Percentiles rank a stretch among this genome's conserved stretches.
Conservation (phyloP, 371 early-diverging fungal genomes). For the Lichtheimia corymbifera region DNA sequence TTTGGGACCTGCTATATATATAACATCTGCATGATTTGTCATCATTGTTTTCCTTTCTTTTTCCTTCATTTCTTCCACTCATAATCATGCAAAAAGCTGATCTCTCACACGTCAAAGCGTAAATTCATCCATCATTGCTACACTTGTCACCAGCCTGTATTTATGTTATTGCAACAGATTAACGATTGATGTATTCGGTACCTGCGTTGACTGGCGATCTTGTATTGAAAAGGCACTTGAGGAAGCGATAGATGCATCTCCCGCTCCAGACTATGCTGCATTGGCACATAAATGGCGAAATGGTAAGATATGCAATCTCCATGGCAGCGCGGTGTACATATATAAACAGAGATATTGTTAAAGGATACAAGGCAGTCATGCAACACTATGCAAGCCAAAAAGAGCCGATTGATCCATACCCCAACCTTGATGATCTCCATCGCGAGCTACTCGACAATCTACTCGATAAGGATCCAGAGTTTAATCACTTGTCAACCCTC, state of each 20-base stretch:
- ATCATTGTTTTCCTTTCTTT: background rate
- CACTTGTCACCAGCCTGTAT: background rate
- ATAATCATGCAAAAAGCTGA: background rate
- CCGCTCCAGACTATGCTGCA: background rate
- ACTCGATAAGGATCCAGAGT: background rate
- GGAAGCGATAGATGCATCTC: background rate
- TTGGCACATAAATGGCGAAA: conserved; percentile 21
- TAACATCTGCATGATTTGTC: too few species aligned
- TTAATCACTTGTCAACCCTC: background rate
- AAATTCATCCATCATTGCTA: background rate
- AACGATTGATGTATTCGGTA: conserved; percentile 20
- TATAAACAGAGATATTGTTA: too few species aligned
- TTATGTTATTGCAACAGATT: conserved; percentile 1
- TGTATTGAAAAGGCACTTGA: conserved; percentile 8
- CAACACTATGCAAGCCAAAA: conserved; percentile 6
- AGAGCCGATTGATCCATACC: background rate
- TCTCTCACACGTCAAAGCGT: conserved; percentile 9
- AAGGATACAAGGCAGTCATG: background rate
- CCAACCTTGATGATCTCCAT: conserved; percentile 13
- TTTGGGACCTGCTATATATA: too few species aligned
- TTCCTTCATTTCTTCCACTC: background rate
- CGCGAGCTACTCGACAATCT: conserved; percentile 11
- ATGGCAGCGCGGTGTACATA: background rate
- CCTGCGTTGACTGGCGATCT: conserved; percentile 17
- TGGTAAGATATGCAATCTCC: conserved; percentile 2